Base-by-base conservation (phyloP, 73 alveolate genomes). In the Effrenium voratum region DNA sequence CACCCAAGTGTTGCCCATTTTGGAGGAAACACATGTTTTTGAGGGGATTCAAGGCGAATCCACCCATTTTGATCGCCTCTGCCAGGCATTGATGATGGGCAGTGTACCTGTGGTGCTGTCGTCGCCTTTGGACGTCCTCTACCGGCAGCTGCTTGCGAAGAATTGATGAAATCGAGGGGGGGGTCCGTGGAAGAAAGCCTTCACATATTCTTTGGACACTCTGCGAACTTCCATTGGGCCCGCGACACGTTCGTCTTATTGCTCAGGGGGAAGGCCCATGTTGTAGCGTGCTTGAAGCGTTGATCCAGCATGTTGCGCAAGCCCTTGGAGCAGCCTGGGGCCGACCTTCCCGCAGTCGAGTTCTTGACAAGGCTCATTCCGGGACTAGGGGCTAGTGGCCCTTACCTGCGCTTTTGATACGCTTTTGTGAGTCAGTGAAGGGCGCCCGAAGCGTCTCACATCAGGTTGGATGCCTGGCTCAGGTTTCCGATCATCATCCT, bases 81-180 rank as follows among this genome's bases (percentile, higher is more conserved):
- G 28, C 34, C 73, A 90, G 97, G 97, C 36, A 26, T 34, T 90
- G 87, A 22, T 90, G 97, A 90, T 90, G 97, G 97, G 97, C 50
- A 90, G 97, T 32, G 97, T 90, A 87, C 97, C 97, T 1, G 97
- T 90, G 77, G 97, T 90, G 26, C 43, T 70, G 44, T 44, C 97
- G 24, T 90, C 97, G 15, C 82, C 88, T 13, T 38, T 90, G 97
- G 97, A 90, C 34, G 88, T 50, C n/a, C 83, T 90, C 34, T 90
- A 90, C 46, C 22, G 55, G 5, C 88, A 90, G 97, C 59, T 70
- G 24, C 97, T 46, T 12, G 94, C 38, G 19, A 16, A 32, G 10
- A 40, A 75, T 16, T 66, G 77, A 19, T 5, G 77, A 19, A 52
- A 52, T 8, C 19, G 19, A 8, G 63, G 26, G 19, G 19, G 63